Evolutionary conservation across 177 flowering plant genomes (phyloP), one percentile per base, ranked within the genome.

Genomic region (Vitis hybrid): DNA sequence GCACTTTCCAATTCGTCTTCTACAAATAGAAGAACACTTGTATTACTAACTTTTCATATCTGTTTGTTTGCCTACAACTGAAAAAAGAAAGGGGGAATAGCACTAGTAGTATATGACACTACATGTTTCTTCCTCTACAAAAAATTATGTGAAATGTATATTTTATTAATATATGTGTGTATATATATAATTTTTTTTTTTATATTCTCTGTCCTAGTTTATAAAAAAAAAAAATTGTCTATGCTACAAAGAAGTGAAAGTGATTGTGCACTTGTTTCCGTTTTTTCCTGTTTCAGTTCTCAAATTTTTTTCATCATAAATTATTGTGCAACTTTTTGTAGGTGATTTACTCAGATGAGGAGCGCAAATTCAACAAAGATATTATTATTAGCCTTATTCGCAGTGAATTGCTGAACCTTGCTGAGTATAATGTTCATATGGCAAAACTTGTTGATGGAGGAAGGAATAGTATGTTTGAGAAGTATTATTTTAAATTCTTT

Each of bases 381-480:
- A 91, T 94, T 26, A 90, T 87, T 48, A 68, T 92, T 58, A 97
- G 97, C 63, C 92, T 96, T 50, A 90, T 96, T 61, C 88, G 84
- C 48, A 84, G 88, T 59, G 97, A 86, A 77, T 67, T 96, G 68
- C 82, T 96, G 29, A 92, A 88, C 76, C 93, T 96, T 63, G 92
- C 96, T 1, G 99, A 94, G 79, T 94, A 94, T 80, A 87, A 87
- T 78, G 81, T 94, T 67, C 97, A 96, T 65, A 82, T 96, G 89
- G 94, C 98, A 39, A 96, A 96, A 74, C 91, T 90, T 74, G 78
- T 96, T 84, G 99, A 96, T 75, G 93, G 88, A 14, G 99, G 99
- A 71, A 85, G 95, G 79, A 94, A 96, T 67, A 94, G 98, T 96
- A 87, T 71, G 98, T 82, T 26, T 60, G 34, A 34, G 29, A 8